Evolutionary conservation across 2,329 filamentous ascomycete genomes (phyloP), one percentile per base, ranked within the genome.

Genomic region (Chalaropsis ovoidea): DNA sequence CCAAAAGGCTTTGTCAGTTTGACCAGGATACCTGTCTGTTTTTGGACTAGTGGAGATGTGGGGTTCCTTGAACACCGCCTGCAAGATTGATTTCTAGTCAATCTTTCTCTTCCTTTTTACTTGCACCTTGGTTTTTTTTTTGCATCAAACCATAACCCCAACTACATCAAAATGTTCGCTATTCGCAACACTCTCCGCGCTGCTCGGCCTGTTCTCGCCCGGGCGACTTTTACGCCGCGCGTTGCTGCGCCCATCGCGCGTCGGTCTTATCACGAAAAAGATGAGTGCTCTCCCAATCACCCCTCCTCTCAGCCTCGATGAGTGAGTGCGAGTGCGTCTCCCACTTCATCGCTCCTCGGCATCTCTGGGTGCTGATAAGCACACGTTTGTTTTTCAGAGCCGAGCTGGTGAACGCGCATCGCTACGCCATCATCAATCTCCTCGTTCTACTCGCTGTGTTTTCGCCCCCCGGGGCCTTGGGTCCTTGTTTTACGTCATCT

Each of bases 261-360:
- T 43, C 65, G 65, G 41, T 41, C 49, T 69, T 87, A 86, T 73
- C 84, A 87, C 72, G 84, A 86, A 75, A 86, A 86, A 80, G 84
- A 82, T 82, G 77, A 76, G 80, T 80, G 58, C 52, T 19, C 39
- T 19, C 27, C 35, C n/a, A 24, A 7, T 10, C 24, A 24, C 60
- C 15, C 17, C 39, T 22, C 22, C 41, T 19, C 27, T 47, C 19
- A 5, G 8, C 15, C 67, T 45, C 8, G 31, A 58, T 58, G 2
- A 39, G 22, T 19, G 17, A 35, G 4, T n/a, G 45, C 11, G 1
- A 24, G 19, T n/a, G n/a, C n/a, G n/a, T 27, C 19, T 52, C 47
- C 11, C 11, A 52, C 24, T 27, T 52, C 22, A 52, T 52, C 22
- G 8, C 15, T 24, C 22, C 11, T 52, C 22, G 22, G 47, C n/a